These are phyloP conservation scores for Eucalyptus sideroxylon DNA, from an alignment of 345 rosid genomes.

Conservation along the genomic window DNA sequence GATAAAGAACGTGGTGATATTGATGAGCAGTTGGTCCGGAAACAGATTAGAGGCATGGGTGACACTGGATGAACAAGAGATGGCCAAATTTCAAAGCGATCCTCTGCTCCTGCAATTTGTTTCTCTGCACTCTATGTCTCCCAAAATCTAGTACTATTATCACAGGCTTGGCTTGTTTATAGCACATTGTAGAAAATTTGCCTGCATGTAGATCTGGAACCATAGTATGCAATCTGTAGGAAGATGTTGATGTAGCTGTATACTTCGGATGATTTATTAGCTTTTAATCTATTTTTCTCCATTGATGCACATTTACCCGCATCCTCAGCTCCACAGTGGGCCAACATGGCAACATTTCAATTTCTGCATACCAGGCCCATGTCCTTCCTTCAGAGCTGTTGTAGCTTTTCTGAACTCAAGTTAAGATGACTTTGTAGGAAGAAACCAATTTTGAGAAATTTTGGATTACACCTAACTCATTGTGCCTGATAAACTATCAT, in stretches of 20 bases:
- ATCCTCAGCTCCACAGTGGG: background rate
- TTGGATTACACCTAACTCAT: no score
- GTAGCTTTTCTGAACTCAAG: background rate
- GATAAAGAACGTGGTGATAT: background rate
- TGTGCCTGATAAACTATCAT: background rate
- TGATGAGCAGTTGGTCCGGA: conserved; percentile 3
- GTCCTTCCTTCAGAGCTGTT: no score
- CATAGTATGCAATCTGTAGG: background rate
- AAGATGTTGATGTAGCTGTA: background rate
- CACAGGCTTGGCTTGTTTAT: background rate
- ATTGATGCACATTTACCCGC: background rate
- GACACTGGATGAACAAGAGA: conserved; percentile 4
- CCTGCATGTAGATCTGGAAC: background rate
- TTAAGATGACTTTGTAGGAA: background rate
- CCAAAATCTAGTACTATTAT: background rate
- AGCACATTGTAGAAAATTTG: background rate
- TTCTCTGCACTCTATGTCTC: background rate
- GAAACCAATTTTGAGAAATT: background rate
- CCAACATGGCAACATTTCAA: background rate
- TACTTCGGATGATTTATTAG: background rate
- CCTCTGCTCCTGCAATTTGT: background rate
- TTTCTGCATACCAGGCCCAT: background rate
- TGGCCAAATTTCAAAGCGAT: conserved; percentile 11
- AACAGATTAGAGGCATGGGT: conserved; percentile 8
- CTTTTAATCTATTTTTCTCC: background rate